Conservation (phyloP, 768 basidiomycete genomes). For the Lactarius sp. region DNA sequence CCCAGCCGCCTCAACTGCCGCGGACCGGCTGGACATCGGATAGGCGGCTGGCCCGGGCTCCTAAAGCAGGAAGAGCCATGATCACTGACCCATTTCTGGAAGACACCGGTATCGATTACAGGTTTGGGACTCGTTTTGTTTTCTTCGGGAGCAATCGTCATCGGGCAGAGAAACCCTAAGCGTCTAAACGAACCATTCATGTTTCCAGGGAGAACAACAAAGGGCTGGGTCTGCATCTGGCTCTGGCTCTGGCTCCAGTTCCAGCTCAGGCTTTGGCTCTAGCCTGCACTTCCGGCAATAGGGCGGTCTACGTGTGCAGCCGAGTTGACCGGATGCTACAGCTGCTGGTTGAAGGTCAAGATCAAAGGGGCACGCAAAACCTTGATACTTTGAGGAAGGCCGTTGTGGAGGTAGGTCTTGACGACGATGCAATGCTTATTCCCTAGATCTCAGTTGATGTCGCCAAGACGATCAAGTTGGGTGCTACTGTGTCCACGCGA, state of each 20-base stretch:
- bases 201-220: slow-evolving; percentile 7
- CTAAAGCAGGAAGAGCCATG: slow-evolving; percentile 3
- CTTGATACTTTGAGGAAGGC: neutral
- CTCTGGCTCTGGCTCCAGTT: neutral
- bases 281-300: neutral
- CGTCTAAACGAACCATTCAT: slow-evolving; percentile 4
- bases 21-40: slow-evolving; percentile 10
- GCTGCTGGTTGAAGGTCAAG: neutral
- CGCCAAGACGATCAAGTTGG: slow-evolving; percentile 3
- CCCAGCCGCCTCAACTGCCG: neutral
- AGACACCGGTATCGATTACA: slow-evolving; percentile 8
- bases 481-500: neutral
- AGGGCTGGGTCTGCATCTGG: slow-evolving; percentile 2
- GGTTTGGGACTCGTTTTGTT: neutral
- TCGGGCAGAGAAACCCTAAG: slow-evolving; percentile 1
- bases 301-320: neutral
- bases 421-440: neutral
- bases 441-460: neutral
- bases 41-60: neutral
- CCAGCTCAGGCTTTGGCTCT: neutral
- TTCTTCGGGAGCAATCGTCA: slow-evolving; percentile 1
- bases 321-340: neutral
- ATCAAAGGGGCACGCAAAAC: neutral
- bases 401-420: neutral
- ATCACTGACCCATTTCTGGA: neutral